Evolutionary conservation across 1,139 yeast species (phyloP), one percentile per base, ranked within the genome.

Genomic region (Sugiyamaella novakii): DNA sequence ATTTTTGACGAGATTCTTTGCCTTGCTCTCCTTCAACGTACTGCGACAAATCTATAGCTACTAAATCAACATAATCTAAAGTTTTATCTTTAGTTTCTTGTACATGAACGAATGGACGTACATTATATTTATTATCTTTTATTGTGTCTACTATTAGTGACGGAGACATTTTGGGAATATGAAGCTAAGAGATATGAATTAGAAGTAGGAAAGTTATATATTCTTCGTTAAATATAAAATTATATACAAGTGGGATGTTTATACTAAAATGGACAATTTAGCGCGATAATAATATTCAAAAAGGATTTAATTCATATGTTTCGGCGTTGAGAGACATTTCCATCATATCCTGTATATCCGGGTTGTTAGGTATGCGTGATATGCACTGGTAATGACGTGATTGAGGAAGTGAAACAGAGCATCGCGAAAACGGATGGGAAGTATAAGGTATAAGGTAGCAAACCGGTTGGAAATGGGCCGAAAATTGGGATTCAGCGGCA

Each of bases 11-110:
- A 12, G 62, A 51, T 3, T 51, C 53, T 5, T 59, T 55, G 25
- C 63, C 60, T 47, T 65, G 70, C 1, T 66, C 67, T 1, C 76
- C 77, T 12, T 72, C 73, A 43, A 64, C 54, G 50, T 60, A 73
- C 31, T 63, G 56, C 1, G 70, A 59, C 33, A 74, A 61, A 51
- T 74, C 77, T 42, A 74, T 67, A 1, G 74, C 67, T 27, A 69
- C 68, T 31, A 74, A 61, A 17, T 64, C 56, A 21, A 71, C 63
- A 31, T 64, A 62, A 6, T 59, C 55, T 1, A 58, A 59, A 6
- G 18, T 28, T 1, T 57, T 56, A 37, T 54, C 61, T 35, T 50
- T 55, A 39, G 63, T 54, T 2, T 57, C 56, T 3, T 52, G 52
- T 0, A 69, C 70, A 36, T 71, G 75, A 2, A 51, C 50, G 53